Evolutionary conservation across 2,329 filamentous ascomycete species (phyloP).

Genomic region (Gaeumannomyces tritici): DNA sequence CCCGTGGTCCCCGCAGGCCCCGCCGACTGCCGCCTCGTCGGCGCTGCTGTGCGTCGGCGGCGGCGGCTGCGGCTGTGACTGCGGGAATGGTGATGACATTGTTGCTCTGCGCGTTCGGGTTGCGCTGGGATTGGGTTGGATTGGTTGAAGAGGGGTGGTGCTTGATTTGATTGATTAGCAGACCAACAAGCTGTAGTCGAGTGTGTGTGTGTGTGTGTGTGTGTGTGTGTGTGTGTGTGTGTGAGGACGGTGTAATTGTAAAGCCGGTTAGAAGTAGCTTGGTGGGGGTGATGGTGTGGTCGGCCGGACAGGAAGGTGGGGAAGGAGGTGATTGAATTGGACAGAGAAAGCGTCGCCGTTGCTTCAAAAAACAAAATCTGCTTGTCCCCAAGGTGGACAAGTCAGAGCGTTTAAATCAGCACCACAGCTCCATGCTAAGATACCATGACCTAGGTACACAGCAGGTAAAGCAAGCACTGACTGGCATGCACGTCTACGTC

Average conservation of each 20-base stretch:
- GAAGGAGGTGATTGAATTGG: no score
- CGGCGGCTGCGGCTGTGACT: neutral
- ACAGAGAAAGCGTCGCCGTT: no score
- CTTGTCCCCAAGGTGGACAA: neutral
- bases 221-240: no score
- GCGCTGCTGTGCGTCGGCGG: conserved; percentile 4
- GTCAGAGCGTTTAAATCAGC: neutral
- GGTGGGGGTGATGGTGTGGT: no score
- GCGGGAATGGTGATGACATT: neutral
- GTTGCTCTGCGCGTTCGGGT: neutral
- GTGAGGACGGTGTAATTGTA: no score
- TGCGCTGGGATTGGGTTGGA: no score
- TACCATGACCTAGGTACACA: no score
- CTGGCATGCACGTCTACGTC: neutral
- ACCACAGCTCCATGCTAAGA: neutral
- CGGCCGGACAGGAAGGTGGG: neutral
- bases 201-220: no score
- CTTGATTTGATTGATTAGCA: neutral
- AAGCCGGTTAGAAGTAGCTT: no score
- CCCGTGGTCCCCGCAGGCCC: conserved; percentile 27
- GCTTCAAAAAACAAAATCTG: no score
- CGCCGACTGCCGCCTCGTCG: conserved; percentile 13
- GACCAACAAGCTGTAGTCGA: no score
- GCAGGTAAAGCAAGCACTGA: neutral
- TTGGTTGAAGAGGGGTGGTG: no score